Evolutionary conservation across 2,329 filamentous ascomycete genomes (phyloP), one percentile per base, ranked within the genome.

Genomic region (Aspergillus sp.): DNA sequence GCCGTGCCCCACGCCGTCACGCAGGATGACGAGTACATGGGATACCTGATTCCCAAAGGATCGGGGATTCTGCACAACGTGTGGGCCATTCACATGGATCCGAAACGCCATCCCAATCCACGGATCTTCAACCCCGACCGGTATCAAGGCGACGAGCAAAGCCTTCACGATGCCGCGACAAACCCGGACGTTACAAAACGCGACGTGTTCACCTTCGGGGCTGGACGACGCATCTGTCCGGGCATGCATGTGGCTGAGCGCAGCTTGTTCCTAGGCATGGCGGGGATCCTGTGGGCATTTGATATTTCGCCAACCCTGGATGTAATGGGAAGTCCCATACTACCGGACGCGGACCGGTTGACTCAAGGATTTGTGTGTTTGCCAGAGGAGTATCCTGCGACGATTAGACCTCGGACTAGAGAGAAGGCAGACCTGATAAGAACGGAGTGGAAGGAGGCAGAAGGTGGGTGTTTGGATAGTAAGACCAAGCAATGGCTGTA

Each of bases 211-310:
- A 78, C 77, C 0, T 87, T 85, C 56, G 84, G 85, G 20, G 81
- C 80, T 9, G 84, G 85, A 1, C 76, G 84, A 6, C 77, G 85
- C 24, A 78, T 86, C 49, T 88, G 85, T 68, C 84, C 81, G 3
- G 85, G 85, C 0, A 82, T 84, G 31, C 81, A 85, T 55, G 74
- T 87, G 2, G 82, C 82, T 0, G 80, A 82, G 57, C 77, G 78
- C 6, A 77, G 74, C 10, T 63, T 85, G 14, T 83, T 81, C 63
- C 71, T 84, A 7, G 77, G 69, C 12, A 78, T 83, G 32, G 74
- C 81, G 4, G 75, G 80, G 3, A 73, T 84, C 22, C 67, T 83
- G 31, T 84, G 82, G 80, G 78, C 76, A 0, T 83, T 81, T 63
- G 66, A 80, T 49, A 73, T 81, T n/a, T 49, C 60, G 42, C 67